Conservation (phyloP, 306 rosid genomes). For the Trifolium repens region DNA sequence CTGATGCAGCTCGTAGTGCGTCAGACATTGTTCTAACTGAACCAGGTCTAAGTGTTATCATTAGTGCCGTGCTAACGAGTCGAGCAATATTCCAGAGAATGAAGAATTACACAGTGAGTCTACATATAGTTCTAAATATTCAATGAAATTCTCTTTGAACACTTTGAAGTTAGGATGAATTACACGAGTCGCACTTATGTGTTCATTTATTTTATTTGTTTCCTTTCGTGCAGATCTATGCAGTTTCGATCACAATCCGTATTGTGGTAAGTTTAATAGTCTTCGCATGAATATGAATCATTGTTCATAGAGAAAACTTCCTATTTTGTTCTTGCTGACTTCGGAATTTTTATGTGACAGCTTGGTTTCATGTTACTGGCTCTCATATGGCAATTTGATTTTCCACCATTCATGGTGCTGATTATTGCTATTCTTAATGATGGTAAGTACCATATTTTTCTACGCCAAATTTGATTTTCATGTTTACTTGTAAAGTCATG, state of each 20-base stretch:
- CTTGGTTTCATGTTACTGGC: conserved; percentile 92
- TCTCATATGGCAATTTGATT: conserved; percentile 86
- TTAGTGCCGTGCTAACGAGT: conserved; percentile 88
- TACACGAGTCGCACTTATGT: not conserved
- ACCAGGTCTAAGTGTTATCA: conserved; percentile 87
- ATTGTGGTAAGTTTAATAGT: conserved; percentile 66
- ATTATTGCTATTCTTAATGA: conserved; percentile 88
- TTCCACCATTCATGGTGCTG: conserved; percentile 94
- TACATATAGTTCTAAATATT: too few species aligned
- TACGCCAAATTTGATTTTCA: not conserved
- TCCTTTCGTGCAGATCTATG: conserved; percentile 71
- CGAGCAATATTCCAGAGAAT: conserved; percentile 93
- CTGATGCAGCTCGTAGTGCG: conserved; percentile 52
- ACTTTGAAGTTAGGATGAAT: not conserved
- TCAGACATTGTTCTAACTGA: conserved; percentile 89
- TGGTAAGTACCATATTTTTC: conserved; percentile 43
- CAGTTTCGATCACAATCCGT: conserved; percentile 90
- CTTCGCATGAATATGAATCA: too few species aligned
- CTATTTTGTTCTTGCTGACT: not conserved
- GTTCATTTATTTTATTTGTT: not conserved
- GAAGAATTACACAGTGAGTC: conserved; percentile 83
- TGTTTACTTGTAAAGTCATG: too few species aligned
- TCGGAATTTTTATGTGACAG: conserved; percentile 41
- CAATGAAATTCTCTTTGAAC: not conserved
- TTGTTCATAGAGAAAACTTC: not conserved